Evolutionary conservation across 352 stramenopile genomes (phyloP).

Genomic region (Phytophthora litchii): DNA sequence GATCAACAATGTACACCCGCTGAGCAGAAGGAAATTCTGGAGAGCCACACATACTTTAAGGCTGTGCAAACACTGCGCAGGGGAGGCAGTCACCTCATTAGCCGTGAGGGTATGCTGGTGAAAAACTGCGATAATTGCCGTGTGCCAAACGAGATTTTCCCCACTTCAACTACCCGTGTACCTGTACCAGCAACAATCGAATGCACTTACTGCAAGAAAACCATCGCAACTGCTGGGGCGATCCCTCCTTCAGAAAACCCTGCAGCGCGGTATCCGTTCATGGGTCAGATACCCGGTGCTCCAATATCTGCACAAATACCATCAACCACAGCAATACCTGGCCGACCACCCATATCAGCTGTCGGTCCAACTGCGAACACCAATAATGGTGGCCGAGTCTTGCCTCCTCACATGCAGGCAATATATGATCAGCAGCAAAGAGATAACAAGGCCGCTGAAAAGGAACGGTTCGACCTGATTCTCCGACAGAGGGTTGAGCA

Average conservation of each 20-base stretch:
- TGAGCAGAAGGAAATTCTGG: conserved; percentile 80
- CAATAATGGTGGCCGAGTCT: conserved; percentile 24
- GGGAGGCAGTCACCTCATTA: conserved; percentile 40
- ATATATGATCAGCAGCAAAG: conserved; percentile 31
- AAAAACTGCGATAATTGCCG: conserved; percentile 65
- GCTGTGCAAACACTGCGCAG: conserved; percentile 57
- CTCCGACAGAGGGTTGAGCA: conserved; percentile 9
- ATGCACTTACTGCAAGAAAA: conserved; percentile 64
- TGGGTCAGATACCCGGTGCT: conserved; percentile 21
- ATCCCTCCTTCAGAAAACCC: conserved; percentile 28
- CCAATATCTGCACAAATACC: conserved; percentile 15
- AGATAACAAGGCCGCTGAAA: conserved; percentile 5
- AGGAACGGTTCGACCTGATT: conserved; percentile 12
- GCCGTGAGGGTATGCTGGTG: conserved; percentile 52
- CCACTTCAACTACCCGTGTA: conserved; percentile 59
- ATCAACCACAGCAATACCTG: conserved; percentile 8
- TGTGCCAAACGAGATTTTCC: conserved; percentile 69
- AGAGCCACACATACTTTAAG: conserved; percentile 75
- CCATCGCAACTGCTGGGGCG: conserved; percentile 49
- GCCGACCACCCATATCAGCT: neutral
- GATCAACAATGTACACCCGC: conserved; percentile 74
- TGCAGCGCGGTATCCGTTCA: conserved; percentile 21
- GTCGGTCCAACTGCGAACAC: neutral
- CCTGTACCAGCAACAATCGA: conserved; percentile 66
- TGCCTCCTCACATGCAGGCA: conserved; percentile 32